These are phyloP conservation scores for Madurella fahalii DNA, from an alignment of 2,329 filamentous ascomycete species.

Conservation along the genomic window DNA sequence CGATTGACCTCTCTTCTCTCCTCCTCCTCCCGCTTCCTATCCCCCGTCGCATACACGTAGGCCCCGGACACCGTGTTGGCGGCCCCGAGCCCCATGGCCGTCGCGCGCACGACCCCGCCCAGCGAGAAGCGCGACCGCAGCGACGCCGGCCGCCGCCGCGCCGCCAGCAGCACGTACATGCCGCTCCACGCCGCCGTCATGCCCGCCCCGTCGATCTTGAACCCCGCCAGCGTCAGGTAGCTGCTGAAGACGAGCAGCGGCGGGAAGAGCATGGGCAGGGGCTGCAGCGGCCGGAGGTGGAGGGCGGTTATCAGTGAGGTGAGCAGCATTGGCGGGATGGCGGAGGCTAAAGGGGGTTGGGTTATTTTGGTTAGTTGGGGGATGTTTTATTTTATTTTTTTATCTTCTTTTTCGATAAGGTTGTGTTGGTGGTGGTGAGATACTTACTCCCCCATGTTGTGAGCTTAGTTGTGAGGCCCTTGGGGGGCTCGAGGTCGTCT, in stretches of 20 bases:
- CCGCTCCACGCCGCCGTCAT: constrained; percentile 54
- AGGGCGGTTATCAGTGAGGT: constrained; percentile 54
- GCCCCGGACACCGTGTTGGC: constrained; percentile 48
- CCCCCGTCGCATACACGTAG: constrained; percentile 50
- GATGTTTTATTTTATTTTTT: too few species aligned
- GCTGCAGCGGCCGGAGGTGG: constrained; percentile 51
- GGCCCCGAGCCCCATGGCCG: constrained; percentile 46
- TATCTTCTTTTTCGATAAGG: too few species aligned
- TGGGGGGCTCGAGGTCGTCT: constrained; percentile 24
- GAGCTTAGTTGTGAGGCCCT: constrained; percentile 33
- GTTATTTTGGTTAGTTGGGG: neutral
- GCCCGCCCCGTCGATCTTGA: constrained; percentile 53
- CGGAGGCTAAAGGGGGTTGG: constrained; percentile 40
- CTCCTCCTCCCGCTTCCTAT: constrained; percentile 47
- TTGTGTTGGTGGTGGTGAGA: neutral
- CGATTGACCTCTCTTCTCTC: constrained; percentile 47
- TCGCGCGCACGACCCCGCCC: constrained; percentile 48
- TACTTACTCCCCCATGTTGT: constrained; percentile 50
- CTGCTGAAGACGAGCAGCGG: constrained; percentile 52
- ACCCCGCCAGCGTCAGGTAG: constrained; percentile 58
- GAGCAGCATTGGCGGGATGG: constrained; percentile 51
- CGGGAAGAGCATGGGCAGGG: constrained; percentile 47
- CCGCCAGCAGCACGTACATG: constrained; percentile 52
- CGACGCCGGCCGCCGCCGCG: constrained; percentile 39
- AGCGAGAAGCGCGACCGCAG: constrained; percentile 38